Evolutionary conservation across 2,329 filamentous ascomycete genomes (phyloP), one percentile per base, ranked within the genome.

Genomic region (Claviceps lovelessii): DNA sequence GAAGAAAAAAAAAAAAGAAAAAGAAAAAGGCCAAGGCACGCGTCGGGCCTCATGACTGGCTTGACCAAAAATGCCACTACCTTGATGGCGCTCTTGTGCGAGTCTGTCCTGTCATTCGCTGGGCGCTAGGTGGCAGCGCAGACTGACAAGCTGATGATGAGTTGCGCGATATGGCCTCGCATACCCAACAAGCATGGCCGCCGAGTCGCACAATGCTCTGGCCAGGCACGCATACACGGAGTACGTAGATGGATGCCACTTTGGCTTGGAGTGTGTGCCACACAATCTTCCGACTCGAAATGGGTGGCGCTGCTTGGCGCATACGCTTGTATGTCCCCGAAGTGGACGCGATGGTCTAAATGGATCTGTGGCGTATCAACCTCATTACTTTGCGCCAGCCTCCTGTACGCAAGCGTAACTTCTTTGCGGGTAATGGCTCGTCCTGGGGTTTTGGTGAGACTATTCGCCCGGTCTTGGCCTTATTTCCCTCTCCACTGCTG

Each of bases 281-380:
- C 19, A 8, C 48, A 49, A 19, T 17, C 37, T 39, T 13, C 17
- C 37, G 37, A 28, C 48, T 44, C 28, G n/a, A 50, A 37, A 51
- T 55, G 35, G 44, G 49, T 55, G 54, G 45, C 29, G 49, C 49
- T 33, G 31, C 44, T 45, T 52, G 54, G 49, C 49, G 49, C 42
- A 41, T 52, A 31, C 49, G 54, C 44, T 41, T 41, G 39, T 8
- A 42, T 52, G 54, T 52, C 49, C 54, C 54, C 52, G 54, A 51
- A 29, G 28, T 45, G 51, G 53, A 17, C 49, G 2, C 17, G 33
- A 45, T 13, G 28, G 41, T 19, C 29, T 5, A 46, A 17, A 17
- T 37, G 8, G 31, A 19, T 35, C 7, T 39, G 37, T 31, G 35
- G 37, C 23, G 15, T 9, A 33, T n/a, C 49, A 23, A 49, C 17